Percentiles rank a stretch among this genome's conserved stretches.
Conservation (phyloP, 2,329 filamentous ascomycete species). For the Trichophyton equinum region DNA sequence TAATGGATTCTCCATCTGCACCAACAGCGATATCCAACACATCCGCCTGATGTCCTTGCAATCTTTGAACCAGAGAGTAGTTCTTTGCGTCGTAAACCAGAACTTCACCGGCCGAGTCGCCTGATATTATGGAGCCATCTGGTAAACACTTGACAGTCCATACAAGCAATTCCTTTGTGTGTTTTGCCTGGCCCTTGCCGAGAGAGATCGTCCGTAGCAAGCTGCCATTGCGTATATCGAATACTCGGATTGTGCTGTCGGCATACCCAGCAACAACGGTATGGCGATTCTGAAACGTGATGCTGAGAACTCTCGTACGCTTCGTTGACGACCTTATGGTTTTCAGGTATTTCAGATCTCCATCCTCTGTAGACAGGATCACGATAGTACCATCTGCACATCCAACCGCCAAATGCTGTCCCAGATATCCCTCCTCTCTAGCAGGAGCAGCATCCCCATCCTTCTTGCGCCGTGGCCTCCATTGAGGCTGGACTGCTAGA, state of each 20-base stretch:
- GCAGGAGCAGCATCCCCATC: slow-evolving; percentile 25
- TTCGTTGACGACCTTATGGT: slow-evolving; percentile 68
- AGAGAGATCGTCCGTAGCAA: slow-evolving; percentile 72
- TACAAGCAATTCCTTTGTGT: slow-evolving; percentile 73
- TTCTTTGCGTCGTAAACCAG: slow-evolving; percentile 90
- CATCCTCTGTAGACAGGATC: slow-evolving; percentile 73
- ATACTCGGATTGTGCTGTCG: slow-evolving; percentile 89
- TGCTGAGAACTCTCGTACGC: slow-evolving; percentile 78
- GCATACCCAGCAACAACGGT: slow-evolving; percentile 81
- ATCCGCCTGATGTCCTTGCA: slow-evolving; percentile 80
- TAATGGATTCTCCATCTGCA: slow-evolving; percentile 64
- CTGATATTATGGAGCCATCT: slow-evolving; percentile 82
- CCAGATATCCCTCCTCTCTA: slow-evolving; percentile 29
- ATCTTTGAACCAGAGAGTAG: slow-evolving; percentile 73
- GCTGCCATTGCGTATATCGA: slow-evolving; percentile 68
- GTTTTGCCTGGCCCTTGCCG: slow-evolving; percentile 62
- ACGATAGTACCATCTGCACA: slow-evolving; percentile 86
- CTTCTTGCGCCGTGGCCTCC: slow-evolving; percentile 28
- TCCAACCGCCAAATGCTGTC: slow-evolving; percentile 64
- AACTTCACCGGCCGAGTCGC: slow-evolving; percentile 86
- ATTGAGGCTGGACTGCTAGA: slow-evolving; percentile 68
- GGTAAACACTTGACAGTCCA: slow-evolving; percentile 86
- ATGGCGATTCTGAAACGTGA: slow-evolving; percentile 76
- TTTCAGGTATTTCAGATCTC: slow-evolving; percentile 67
- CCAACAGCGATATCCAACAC: slow-evolving; percentile 77